These are phyloP conservation scores for Ploettnerulaceae sp. DNA, from an alignment of 2,329 filamentous ascomycete genomes.

Conservation along the genomic window DNA sequence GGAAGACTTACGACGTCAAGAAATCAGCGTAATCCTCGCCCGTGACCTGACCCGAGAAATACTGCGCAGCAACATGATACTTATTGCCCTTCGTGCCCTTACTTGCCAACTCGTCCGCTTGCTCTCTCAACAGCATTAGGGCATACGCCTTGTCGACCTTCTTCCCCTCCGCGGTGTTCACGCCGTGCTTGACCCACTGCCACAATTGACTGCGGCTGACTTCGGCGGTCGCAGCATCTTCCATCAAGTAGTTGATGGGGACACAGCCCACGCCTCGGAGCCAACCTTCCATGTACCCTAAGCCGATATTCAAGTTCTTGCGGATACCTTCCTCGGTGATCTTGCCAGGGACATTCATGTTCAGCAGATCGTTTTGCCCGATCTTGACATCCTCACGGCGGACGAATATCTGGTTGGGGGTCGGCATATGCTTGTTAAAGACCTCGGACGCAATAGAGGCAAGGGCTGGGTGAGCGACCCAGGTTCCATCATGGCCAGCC, in stretches of 20 bases:
- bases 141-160: constrained; percentile 90
- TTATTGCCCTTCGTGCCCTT: constrained; percentile 86
- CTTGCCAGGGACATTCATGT: constrained; percentile 94
- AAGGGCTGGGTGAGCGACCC: constrained; percentile 94
- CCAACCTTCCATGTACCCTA: constrained; percentile 99
- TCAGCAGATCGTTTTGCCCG: constrained; percentile 83
- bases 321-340: constrained; percentile 93
- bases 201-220: constrained; percentile 91
- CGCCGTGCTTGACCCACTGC: constrained; percentile 81
- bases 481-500: constrained; percentile 92
- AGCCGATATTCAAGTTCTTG: constrained; percentile 95
- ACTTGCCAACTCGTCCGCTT: constrained; percentile 67
- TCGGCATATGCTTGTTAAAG: constrained; percentile 98
- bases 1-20: constrained; percentile 66
- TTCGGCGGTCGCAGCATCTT: constrained; percentile 95
- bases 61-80: constrained; percentile 83
- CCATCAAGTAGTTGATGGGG: constrained; percentile 97
- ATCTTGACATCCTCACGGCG: constrained; percentile 87
- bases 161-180: constrained; percentile 81
- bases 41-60: constrained; percentile 88
- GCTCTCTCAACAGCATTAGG: constrained; percentile 80
- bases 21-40: constrained; percentile 98
- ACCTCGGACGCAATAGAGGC: constrained; percentile 83
- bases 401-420: constrained; percentile 90
- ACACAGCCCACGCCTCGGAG: constrained; percentile 91